Conservation (phyloP, 257 asterid species). For the Solanum piurae region DNA sequence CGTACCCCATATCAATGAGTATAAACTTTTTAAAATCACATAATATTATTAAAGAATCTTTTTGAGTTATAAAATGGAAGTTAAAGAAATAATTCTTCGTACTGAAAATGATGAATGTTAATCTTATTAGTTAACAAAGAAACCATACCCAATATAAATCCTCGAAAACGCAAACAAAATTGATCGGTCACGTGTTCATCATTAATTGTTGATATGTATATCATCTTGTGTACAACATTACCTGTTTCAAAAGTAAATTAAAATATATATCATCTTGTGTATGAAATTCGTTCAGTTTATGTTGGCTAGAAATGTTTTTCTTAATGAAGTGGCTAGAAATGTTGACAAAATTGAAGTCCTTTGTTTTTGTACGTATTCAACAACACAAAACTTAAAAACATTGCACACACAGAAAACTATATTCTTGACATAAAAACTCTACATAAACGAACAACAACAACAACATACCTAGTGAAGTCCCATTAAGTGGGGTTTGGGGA, state of each 20-base stretch:
- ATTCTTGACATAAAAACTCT: neutral
- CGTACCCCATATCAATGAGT: neutral
- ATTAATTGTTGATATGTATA: neutral
- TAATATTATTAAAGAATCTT: neutral
- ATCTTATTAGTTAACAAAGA: neutral
- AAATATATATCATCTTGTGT: neutral
- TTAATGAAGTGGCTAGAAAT: neutral
- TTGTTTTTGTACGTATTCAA: neutral
- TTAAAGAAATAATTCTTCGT: neutral
- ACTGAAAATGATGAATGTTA: neutral
- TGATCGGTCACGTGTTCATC: neutral
- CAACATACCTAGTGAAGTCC: neutral
- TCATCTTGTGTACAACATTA: neutral
- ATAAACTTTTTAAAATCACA: neutral
- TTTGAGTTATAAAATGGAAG: neutral
- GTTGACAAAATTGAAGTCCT: neutral
- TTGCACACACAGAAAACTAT: neutral
- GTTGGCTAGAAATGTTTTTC: neutral
- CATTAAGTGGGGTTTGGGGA: neutral
- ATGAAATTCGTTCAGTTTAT: neutral
- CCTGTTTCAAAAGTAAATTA: neutral
- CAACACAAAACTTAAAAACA: neutral
- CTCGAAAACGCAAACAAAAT: neutral
- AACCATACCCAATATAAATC: neutral
- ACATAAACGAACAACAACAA: neutral